A percentile compares a stretch with the other conserved stretches of the same genome.
phyloP scores from a whole-genome alignment of 306 rosid genomes.

The Prunus salicina region DNA sequence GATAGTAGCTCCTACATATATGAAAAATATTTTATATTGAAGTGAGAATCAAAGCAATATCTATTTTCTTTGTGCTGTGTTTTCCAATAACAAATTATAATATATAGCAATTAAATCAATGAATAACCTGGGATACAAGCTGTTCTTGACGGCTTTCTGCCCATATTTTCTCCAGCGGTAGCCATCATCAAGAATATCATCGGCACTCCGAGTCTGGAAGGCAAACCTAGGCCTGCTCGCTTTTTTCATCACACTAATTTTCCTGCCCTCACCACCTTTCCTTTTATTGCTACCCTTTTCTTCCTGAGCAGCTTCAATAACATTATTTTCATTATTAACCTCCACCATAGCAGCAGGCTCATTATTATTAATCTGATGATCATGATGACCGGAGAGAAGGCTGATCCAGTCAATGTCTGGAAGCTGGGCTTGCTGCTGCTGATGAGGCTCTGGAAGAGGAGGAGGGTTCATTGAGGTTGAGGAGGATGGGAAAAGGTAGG shows the following conservation, averaged over 20 bases:
- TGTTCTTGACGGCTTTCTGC: slow-evolving; percentile 87
- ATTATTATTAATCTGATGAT: slow-evolving; percentile 10
- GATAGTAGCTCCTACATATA: slow-evolving; percentile 77
- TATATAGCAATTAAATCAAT: not conserved
- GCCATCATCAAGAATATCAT: slow-evolving; percentile 87
- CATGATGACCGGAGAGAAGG: slow-evolving; percentile 43
- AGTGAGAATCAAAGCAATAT: too few relatives aligned
- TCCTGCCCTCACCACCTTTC: slow-evolving; percentile 9
- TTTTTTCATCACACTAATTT: slow-evolving; percentile 29
- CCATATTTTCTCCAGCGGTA: slow-evolving; percentile 95
- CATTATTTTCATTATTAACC: slow-evolving; percentile 14
- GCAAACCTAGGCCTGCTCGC: slow-evolving; percentile 65
- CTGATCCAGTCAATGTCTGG: slow-evolving; percentile 63
- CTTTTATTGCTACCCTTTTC: slow-evolving; percentile 35
- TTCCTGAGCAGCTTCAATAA: slow-evolving; percentile 1
- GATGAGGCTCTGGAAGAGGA: slow-evolving; percentile 15
- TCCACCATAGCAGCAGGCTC: not conserved
- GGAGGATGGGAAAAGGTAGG: slow-evolving; percentile 34
- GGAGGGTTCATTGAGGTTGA: not conserved
- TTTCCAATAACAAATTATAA: too few relatives aligned
- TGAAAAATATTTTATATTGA: too few relatives aligned
- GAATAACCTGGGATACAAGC: slow-evolving; percentile 65
- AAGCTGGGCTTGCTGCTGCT: slow-evolving; percentile 21
- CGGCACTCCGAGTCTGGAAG: slow-evolving; percentile 78
- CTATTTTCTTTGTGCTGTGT: too few relatives aligned